Conservation (phyloP, 331 rosid genomes). For the Rhamnella rubrinervis region DNA sequence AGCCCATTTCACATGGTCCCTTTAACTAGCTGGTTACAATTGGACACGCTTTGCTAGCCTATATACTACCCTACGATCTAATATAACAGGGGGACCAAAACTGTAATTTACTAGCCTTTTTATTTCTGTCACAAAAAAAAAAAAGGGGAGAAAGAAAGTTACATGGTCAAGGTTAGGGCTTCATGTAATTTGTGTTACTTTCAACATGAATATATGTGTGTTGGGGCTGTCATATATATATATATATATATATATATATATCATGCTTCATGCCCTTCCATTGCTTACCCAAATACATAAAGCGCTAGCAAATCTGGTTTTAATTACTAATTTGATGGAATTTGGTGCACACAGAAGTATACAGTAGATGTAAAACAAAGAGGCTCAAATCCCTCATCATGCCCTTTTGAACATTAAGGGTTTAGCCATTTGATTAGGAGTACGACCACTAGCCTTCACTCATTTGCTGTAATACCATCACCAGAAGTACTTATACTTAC, state of each 20-base stretch:
- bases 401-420: slow-evolving; percentile 40
- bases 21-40: slow-evolving; percentile 17
- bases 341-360: no score
- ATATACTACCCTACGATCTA: background rate
- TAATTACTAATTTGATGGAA: no score
- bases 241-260: no score
- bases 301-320: no score
- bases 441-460: slow-evolving; percentile 56
- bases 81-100: slow-evolving; percentile 24
- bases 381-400: slow-evolving; percentile 40
- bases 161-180: no score
- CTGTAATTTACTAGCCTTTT: slow-evolving; percentile 5
- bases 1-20: slow-evolving; percentile 55
- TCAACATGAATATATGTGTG: background rate
- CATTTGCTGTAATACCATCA: slow-evolving; percentile 62
- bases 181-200: no score
- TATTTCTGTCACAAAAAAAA: background rate
- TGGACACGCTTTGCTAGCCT: slow-evolving; percentile 11
- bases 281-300: no score
- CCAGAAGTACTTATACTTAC: slow-evolving; percentile 34
- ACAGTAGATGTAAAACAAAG: slow-evolving; percentile 17
- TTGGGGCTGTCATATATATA: no score
- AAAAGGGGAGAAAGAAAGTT: no score
- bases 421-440: slow-evolving; percentile 50
- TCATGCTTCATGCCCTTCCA: no score